Base-by-base conservation (phyloP, 2,329 filamentous ascomycete genomes). In the Curvularia sp. region DNA sequence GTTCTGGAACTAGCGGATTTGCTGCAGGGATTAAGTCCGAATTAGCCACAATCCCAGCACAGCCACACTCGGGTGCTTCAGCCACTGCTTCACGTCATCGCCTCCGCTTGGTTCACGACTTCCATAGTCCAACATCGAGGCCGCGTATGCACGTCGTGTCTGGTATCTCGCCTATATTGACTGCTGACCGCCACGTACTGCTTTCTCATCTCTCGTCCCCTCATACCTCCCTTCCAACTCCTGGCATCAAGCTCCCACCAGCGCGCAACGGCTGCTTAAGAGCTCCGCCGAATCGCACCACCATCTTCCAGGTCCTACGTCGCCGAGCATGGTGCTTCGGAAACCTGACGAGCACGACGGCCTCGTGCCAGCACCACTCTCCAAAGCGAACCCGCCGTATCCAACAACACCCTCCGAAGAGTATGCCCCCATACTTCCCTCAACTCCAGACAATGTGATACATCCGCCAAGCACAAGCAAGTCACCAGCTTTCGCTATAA, bases 241-340 rank as follows among this genome's bases (percentile, higher is more conserved):
- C 15, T 21, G 12, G 23, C 51, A 28, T 25, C 25, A 23, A 42
- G 36, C 38, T 51, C 18, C 13, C 49, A 18, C 5, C 19, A n/a
- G n/a, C 34, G 51, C 51, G 46, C 55, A 38, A 6, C 53, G 41
- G 23, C 42, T 34, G 30, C n/a, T 27, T 13, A 32, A 28, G 7
- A 56, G 19, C 57, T 49, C 34, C 5, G 12, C 32, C 27, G 12
- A 12, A 41, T 19, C 13, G 19, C 52, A 51, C 41, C 5, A 27
- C 32, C 25, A 57, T 12, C 34, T 34, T 19, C 15, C 19, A 38
- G 38, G 23, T 46, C 55, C 38, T 56, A 51, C 56, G 51, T 47
- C 41, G n/a, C 47, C 39, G 60, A 59, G 57, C 36, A 82, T 82
- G 80, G 79, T 82, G 50, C 78, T 81, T 47, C 78, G 79, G 53